These are phyloP conservation scores for Penicillium chermesinum DNA, from an alignment of 495 filamentous ascomycete species.

Conservation along the genomic window DNA sequence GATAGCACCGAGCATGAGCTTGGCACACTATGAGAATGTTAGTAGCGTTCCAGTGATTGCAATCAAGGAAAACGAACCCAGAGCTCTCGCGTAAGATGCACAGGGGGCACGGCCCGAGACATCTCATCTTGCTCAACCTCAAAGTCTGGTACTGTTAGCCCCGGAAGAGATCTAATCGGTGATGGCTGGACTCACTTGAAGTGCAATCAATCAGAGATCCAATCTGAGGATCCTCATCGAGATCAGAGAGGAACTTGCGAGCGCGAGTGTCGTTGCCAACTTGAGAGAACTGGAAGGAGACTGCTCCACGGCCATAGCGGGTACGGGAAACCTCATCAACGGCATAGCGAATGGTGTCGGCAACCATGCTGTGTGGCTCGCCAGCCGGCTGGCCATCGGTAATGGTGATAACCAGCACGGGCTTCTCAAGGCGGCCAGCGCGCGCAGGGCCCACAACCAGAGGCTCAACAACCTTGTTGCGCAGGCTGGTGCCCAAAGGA, in stretches of 20 bases:
- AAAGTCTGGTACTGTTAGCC: constrained; percentile 43
- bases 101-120: constrained; percentile 48
- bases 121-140: constrained; percentile 64
- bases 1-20: constrained; percentile 67
- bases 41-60: neutral
- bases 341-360: constrained; percentile 48
- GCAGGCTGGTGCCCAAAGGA: constrained; percentile 59
- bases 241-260: constrained; percentile 54
- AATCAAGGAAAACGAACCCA: constrained; percentile 44
- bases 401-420: constrained; percentile 63
- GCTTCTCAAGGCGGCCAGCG: constrained; percentile 52
- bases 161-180: neutral
- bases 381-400: constrained; percentile 65
- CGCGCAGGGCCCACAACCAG: constrained; percentile 51
- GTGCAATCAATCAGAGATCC: constrained; percentile 66
- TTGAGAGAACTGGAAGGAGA: constrained; percentile 69
- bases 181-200: constrained; percentile 52
- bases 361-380: constrained; percentile 44
- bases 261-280: constrained; percentile 66
- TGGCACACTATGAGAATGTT: constrained; percentile 45
- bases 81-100: constrained; percentile 59
- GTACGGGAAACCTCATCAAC: constrained; percentile 40
- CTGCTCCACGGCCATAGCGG: constrained; percentile 46
- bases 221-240: constrained; percentile 60
- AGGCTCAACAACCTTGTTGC: constrained; percentile 57